Evolutionary conservation across 2,329 filamentous ascomycete species (phyloP).

Genomic region (Aaosphaeria pasadenensis): DNA sequence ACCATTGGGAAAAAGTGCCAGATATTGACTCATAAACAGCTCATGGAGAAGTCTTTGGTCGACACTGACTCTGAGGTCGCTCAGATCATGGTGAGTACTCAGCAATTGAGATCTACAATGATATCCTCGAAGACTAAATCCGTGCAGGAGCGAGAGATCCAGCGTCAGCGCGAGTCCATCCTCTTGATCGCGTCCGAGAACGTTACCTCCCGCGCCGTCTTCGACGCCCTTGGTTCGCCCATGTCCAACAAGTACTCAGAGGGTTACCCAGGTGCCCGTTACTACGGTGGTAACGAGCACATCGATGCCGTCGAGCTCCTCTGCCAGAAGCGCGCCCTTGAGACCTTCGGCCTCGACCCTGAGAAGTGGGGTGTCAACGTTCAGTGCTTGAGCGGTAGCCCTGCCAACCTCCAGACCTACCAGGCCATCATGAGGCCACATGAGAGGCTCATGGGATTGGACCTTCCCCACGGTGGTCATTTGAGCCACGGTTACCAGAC

Average conservation of each 20-base stretch:
- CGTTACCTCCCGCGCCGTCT: slow-evolving; percentile 38
- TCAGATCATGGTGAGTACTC: slow-evolving; percentile 79
- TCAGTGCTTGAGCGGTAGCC: slow-evolving; percentile 79
- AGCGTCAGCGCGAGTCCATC: slow-evolving; percentile 97
- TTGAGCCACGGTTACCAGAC: slow-evolving; percentile 98
- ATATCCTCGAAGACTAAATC: too few species aligned
- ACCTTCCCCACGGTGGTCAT: slow-evolving; percentile 91
- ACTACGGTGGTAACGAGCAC: slow-evolving; percentile 95
- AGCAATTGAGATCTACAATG: neutral
- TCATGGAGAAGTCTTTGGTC: slow-evolving; percentile 93
- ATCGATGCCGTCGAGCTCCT: slow-evolving; percentile 88
- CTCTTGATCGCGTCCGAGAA: slow-evolving; percentile 52
- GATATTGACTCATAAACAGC: slow-evolving; percentile 54
- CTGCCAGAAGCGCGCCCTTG: slow-evolving; percentile 85
- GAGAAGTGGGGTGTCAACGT: slow-evolving; percentile 97
- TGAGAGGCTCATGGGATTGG: slow-evolving; percentile 94
- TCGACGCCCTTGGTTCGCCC: slow-evolving; percentile 50
- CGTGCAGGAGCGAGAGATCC: slow-evolving; percentile 77
- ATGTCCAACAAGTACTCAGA: slow-evolving; percentile 94
- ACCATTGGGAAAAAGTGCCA: slow-evolving; percentile 3
- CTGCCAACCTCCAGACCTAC: slow-evolving; percentile 97
- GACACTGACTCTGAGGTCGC: slow-evolving; percentile 93
- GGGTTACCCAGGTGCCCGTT: slow-evolving; percentile 92
- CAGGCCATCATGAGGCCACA: slow-evolving; percentile 95
- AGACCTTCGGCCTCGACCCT: slow-evolving; percentile 78